A percentile compares a stretch with the other conserved stretches of the same genome.
phyloP scores from a whole-genome alignment of 768 basidiomycete genomes.

The Fomitopsis pulvina region DNA sequence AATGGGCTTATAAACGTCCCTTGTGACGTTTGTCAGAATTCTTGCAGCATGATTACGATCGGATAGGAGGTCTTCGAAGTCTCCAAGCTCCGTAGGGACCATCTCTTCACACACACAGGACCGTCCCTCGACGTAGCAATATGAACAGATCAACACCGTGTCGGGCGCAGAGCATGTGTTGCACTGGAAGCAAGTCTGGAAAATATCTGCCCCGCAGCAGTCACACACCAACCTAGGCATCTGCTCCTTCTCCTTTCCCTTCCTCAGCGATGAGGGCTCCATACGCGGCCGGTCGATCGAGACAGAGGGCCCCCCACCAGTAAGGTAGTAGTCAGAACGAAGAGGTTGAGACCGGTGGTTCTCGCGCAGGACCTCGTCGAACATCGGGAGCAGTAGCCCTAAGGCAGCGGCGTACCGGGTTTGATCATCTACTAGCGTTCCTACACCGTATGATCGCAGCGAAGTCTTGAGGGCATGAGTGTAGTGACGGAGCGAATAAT shows the following conservation, averaged over 20 bases:
- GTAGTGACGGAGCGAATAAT: constrained; percentile 41
- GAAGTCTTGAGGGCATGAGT: constrained; percentile 17
- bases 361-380: constrained; percentile 18
- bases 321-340: constrained; percentile 6
- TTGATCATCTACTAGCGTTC: not conserved
- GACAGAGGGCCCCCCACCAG: not conserved
- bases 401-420: not conserved
- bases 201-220: constrained; percentile 78
- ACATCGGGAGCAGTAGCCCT: constrained; percentile 12
- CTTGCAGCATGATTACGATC: constrained; percentile 34
- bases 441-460: not conserved
- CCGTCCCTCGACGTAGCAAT: constrained; percentile 75
- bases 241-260: constrained; percentile 10
- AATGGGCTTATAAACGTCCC: not conserved
- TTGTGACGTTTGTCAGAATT: constrained; percentile 12
- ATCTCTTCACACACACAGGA: constrained; percentile 59
- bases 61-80: constrained; percentile 38
- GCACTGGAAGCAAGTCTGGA: constrained; percentile 78
- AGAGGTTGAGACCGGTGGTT: constrained; percentile 15
- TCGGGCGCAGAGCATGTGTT: constrained; percentile 28
- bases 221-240: constrained; percentile 46
- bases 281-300: not conserved
- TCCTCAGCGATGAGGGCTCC: not conserved
- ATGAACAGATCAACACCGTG: constrained; percentile 50
- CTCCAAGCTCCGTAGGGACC: constrained; percentile 52